These are phyloP conservation scores for Lecanosticta acicola DNA, from an alignment of 2,329 filamentous ascomycete species.

Conservation along the genomic window DNA sequence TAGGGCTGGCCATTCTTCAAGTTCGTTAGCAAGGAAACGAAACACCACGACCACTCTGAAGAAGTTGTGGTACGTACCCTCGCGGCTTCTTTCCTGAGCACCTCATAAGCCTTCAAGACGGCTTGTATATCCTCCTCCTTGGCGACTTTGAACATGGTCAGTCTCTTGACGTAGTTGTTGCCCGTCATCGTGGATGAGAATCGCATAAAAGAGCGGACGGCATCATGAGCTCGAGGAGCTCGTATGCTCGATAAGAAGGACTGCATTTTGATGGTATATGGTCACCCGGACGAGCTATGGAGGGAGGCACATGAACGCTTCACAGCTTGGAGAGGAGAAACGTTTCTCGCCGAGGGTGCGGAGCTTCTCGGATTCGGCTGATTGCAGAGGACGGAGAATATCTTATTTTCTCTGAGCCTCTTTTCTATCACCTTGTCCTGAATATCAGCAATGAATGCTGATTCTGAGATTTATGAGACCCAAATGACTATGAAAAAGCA, in stretches of 20 bases:
- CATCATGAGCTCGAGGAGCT: background rate
- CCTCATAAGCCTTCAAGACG: slow-evolving; percentile 43
- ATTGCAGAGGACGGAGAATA: too few relatives aligned
- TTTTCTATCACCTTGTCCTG: too few relatives aligned
- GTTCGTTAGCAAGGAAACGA: background rate
- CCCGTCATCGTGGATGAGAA: slow-evolving; percentile 13
- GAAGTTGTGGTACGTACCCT: slow-evolving; percentile 31
- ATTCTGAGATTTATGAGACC: too few relatives aligned
- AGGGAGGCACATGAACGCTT: too few relatives aligned
- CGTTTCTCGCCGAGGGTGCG: too few relatives aligned
- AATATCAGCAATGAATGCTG: too few relatives aligned
- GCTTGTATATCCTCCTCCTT: slow-evolving; percentile 42
- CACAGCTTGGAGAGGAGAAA: too few relatives aligned
- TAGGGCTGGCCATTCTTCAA: slow-evolving; percentile 64
- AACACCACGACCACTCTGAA: background rate
- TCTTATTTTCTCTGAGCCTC: too few relatives aligned
- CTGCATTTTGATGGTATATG: background rate
- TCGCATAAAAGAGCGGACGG: background rate
- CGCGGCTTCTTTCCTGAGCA: slow-evolving; percentile 38
- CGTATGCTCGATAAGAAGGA: background rate
- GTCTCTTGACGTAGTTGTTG: slow-evolving; percentile 38
- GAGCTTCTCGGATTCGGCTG: too few relatives aligned
- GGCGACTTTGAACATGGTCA: slow-evolving; percentile 51
- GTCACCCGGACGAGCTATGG: background rate
- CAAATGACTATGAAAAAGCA: too few relatives aligned